phyloP scores from a whole-genome alignment of 2,329 filamentous ascomycete genomes.

The Xylaria multiplex region DNA sequence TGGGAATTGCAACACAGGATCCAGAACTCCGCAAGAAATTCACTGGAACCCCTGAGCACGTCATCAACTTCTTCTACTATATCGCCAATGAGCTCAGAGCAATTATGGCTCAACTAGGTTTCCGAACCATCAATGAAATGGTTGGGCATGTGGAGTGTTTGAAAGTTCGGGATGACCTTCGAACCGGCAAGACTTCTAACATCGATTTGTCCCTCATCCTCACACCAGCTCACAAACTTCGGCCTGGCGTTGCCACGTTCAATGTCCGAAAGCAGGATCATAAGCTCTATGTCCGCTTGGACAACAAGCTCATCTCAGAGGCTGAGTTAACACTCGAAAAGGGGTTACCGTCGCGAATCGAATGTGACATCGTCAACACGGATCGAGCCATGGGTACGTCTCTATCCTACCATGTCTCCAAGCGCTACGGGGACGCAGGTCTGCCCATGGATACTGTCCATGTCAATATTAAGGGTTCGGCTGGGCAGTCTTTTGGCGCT shows the following conservation, averaged over 20 bases:
- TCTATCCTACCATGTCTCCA: conserved; percentile 94
- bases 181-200: conserved; percentile 88
- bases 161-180: conserved; percentile 86
- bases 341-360: conserved; percentile 89
- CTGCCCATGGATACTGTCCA: conserved; percentile 93
- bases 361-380: conserved; percentile 96
- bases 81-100: conserved; percentile 94
- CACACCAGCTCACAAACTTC: conserved; percentile 94
- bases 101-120: conserved; percentile 95
- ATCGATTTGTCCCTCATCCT: conserved; percentile 93
- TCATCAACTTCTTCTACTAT: conserved; percentile 99
- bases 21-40: conserved; percentile 96
- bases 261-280: conserved; percentile 98
- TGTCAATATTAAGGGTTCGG: conserved; percentile 94
- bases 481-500: conserved; percentile 95
- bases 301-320: conserved; percentile 97
- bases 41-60: conserved; percentile 89
- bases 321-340: conserved; percentile 95
- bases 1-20: conserved; percentile 95
- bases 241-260: conserved; percentile 94
- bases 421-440: conserved; percentile 88
- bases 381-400: conserved; percentile 94
- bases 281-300: conserved; percentile 87
- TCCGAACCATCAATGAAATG: conserved; percentile 98
- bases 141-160: conserved; percentile 90